Evolutionary conservation across 148 eudicot species (phyloP), one percentile per base, ranked within the genome.

Genomic region (Simmondsia chinensis): DNA sequence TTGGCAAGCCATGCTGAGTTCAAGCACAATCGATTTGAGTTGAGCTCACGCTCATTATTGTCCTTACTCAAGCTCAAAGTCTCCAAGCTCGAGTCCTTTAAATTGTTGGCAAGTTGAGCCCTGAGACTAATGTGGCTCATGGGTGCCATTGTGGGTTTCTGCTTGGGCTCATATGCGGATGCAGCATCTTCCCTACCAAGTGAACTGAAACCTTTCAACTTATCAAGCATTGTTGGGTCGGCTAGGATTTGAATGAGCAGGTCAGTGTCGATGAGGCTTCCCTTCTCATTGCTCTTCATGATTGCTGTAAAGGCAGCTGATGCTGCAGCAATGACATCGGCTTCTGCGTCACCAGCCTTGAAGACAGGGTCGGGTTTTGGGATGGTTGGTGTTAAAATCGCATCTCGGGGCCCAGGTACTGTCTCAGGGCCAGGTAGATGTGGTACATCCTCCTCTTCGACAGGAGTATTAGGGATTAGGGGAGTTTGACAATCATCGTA

Each of bases 181-280:
- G 23, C 37, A 9, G 19, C 5, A 36, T 47, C 46, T 3, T 33
- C 46, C 14, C 20, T 33, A 10, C 46, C 41, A 29, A 45, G 9
- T 32, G 57, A 33, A 20, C 27, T 21, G 15, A 32, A 14, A 42
- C 39, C 55, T 16, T 45, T 63, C 46, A 82, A 23, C 37, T 40
- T 50, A 39, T 61, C 64, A 1, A 72, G 43, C 58, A 65, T 55
- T 41, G 66, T 51, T 4, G 85, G 82, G 39, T 82, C 72, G 3
- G 50, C 60, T 20, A 82, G 70, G 13, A 77, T 48, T 29, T 67
- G 51, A 33, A 75, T 60, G 33, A 82, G 70, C 45, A 77, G 54
- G 50, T 67, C 54, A 7, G 68, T 52, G 54, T 82, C 93, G 28
- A 82, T 54, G 57, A 52, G 26, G 67, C 61, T 65, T 34, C 58